Evolutionary conservation across 1,139 yeast species (phyloP).

Genomic region (Debaryomyces robertsiae): DNA sequence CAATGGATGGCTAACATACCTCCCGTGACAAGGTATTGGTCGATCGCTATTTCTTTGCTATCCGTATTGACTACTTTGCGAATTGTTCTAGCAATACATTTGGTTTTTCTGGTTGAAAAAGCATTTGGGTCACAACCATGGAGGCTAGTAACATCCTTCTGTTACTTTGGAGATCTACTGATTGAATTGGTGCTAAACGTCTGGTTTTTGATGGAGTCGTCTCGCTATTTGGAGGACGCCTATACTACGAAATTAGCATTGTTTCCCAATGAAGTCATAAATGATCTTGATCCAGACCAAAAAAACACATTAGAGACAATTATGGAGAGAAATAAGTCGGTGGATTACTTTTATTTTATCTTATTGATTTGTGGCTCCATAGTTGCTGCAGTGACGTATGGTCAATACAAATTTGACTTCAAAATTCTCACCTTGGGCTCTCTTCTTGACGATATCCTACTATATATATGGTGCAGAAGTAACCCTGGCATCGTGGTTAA

Average conservation of each 20-base stretch:
- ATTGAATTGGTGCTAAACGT: constrained; percentile 23
- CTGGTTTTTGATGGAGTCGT: constrained; percentile 21
- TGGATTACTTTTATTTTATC: constrained; percentile 37
- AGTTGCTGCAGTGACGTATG: constrained; percentile 19
- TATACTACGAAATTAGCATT: constrained; percentile 16
- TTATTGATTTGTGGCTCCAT: constrained; percentile 29
- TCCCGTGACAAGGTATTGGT: constrained; percentile 39
- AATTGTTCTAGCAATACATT: constrained; percentile 17
- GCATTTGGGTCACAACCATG: constrained; percentile 36
- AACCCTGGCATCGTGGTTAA: constrained; percentile 29
- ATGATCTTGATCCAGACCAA: constrained; percentile 22
- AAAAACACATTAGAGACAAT: constrained; percentile 16
- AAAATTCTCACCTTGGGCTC: constrained; percentile 25
- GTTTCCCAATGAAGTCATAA: constrained; percentile 22
- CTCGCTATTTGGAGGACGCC: constrained; percentile 25
- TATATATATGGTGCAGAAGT: constrained; percentile 34
- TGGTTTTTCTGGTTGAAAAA: constrained; percentile 27
- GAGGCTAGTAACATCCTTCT: constrained; percentile 41
- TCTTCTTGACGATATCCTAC: constrained; percentile 27
- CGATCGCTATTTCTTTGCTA: constrained; percentile 22
- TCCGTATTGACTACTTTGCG: constrained; percentile 22
- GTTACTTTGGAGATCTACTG: constrained; percentile 33
- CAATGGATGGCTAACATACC: constrained; percentile 24
- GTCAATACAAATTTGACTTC: constrained; percentile 19
- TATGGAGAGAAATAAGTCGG: constrained; percentile 23